phyloP scores from a whole-genome alignment of 1,284 basidiomycete species.

The Hemileccinum hortonii region DNA sequence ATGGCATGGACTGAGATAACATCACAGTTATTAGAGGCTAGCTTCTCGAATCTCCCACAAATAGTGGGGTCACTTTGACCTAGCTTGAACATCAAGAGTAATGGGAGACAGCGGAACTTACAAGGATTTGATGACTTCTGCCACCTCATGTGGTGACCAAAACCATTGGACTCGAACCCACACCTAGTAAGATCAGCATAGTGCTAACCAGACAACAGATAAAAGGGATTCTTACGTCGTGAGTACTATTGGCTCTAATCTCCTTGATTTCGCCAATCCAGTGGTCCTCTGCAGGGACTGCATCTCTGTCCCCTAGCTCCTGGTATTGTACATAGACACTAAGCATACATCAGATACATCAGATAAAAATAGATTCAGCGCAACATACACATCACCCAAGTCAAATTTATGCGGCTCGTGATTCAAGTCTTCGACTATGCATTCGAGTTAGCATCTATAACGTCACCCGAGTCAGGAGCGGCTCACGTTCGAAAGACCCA shows the following conservation, averaged over 20 bases:
- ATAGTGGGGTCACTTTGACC: slow-evolving; percentile 34
- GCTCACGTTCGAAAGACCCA: slow-evolving; percentile 20
- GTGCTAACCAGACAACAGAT: neutral
- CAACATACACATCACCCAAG: slow-evolving; percentile 29
- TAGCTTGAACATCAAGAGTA: neutral
- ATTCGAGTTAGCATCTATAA: neutral
- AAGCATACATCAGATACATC: neutral
- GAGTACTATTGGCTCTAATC: slow-evolving; percentile 15
- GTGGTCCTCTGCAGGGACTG: slow-evolving; percentile 10
- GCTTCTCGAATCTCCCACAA: slow-evolving; percentile 43
- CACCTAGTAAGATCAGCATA: slow-evolving; percentile 34
- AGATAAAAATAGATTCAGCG: neutral
- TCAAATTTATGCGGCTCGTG: slow-evolving; percentile 25
- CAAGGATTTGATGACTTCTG: slow-evolving; percentile 44
- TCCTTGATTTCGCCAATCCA: slow-evolving; percentile 28
- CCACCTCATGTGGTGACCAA: slow-evolving; percentile 44
- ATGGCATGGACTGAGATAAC: slow-evolving; percentile 41
- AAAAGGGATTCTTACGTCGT: slow-evolving; percentile 16
- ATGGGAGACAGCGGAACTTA: slow-evolving; percentile 23
- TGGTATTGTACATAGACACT: slow-evolving; percentile 35
- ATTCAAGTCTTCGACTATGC: slow-evolving; percentile 27
- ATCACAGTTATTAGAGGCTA: slow-evolving; percentile 46
- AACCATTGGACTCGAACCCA: slow-evolving; percentile 52
- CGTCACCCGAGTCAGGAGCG: neutral
- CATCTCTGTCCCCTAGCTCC: neutral